Base-by-base conservation (phyloP, 1,284 basidiomycete species). In the Heterobasidion annosum region DNA sequence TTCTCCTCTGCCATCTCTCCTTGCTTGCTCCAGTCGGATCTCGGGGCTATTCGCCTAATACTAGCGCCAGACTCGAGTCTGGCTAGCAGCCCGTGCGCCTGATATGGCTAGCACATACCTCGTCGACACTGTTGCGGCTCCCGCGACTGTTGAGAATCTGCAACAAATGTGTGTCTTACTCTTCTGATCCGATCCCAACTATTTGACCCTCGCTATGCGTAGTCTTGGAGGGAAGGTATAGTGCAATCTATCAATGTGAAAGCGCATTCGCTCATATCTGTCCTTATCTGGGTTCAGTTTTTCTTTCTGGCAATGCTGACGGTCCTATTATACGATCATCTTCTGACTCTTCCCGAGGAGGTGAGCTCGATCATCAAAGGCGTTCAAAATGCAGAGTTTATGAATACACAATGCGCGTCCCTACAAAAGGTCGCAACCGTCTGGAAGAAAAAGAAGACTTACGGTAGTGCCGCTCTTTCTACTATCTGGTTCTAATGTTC, bases 401-500 rank as follows among this genome's bases (percentile, higher is more conserved):
- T 7, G 10, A 12, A 3, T 40, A 3, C 12, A 10, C 4, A 40
- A 40, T 10, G 10, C 37, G 37, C 37, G n/a, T 10, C 37, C 4
- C 13, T 42, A 5, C 25, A 25, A 25, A 3, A 60, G 59, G 34
- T 60, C 13, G 51, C 57, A 13, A 57, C 54, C 7, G 54, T 59
- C 10, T 60, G 59, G 59, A 60, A 60, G 43, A 54, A 53, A 42
- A 60, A 56, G 49, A 60, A 60, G 51, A 56, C 59, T 7, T 56
- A 53, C 25, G 25, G 25, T 25, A 25, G 25, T 25, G 25, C 25
- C 25, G 25, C 4, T 25, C 25, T 25, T 25, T 25, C 25, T 25
- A 3, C 3, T 25, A 25, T 25, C 25, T 25, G 52, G 59, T 60
- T 32, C 35, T 53, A 34, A 40, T 40, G n/a, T 40, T n/a, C 6